Conservation (phyloP, 306 rosid genomes). For the Amphicarpaea edgeworthii region DNA sequence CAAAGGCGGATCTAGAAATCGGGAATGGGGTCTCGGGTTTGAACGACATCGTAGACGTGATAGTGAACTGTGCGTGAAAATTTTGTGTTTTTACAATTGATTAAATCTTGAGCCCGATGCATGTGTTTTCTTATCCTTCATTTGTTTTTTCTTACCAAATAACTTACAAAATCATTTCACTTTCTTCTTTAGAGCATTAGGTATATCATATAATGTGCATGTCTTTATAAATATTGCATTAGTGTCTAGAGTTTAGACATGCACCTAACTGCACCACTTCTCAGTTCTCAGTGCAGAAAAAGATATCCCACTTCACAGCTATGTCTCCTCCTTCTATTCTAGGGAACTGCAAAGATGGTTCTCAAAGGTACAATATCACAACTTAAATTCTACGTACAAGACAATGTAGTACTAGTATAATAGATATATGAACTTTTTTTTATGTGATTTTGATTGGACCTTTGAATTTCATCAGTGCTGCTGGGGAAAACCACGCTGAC, state of each 20-base stretch:
- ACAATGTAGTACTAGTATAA: neutral
- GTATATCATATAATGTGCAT: too few species aligned
- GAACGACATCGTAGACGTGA: too few species aligned
- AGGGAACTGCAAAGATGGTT: neutral
- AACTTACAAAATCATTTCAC: too few species aligned
- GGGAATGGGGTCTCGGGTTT: too few species aligned
- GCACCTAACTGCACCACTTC: neutral
- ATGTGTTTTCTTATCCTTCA: too few species aligned
- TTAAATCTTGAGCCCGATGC: too few species aligned
- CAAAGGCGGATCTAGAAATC: too few species aligned
- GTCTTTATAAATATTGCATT: too few species aligned
- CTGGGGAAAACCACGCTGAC: conserved; percentile 41
- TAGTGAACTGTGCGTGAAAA: too few species aligned
- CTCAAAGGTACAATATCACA: conserved; percentile 2
- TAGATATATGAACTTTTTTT: neutral
- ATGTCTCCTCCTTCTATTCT: neutral
- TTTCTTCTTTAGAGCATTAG: too few species aligned
- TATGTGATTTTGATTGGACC: neutral
- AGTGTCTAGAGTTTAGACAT: neutral
- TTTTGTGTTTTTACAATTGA: too few species aligned
- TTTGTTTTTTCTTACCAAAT: too few species aligned
- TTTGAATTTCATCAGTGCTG: conserved; percentile 9
- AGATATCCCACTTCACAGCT: neutral
- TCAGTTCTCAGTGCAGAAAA: neutral
- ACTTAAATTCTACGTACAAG: neutral